These are phyloP conservation scores for Haplosporangium sp. DNA, from an alignment of 371 early-diverging fungal species.

Conservation along the genomic window DNA sequence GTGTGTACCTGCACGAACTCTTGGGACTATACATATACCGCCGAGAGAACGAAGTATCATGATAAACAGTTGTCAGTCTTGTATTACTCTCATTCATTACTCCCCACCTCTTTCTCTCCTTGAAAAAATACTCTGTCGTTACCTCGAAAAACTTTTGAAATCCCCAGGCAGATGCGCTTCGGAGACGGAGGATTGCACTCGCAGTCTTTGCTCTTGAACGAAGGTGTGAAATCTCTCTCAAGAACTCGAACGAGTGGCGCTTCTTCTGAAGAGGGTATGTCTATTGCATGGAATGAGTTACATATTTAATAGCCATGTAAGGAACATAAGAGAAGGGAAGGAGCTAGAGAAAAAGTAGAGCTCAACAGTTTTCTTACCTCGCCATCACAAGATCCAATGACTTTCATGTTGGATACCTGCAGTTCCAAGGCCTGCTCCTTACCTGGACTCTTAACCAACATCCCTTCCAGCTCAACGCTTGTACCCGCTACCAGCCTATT, in stretches of 20 bases:
- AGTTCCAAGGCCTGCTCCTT: conserved; percentile 82
- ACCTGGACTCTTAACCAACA: conserved; percentile 74
- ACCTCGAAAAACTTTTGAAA: conserved; percentile 82
- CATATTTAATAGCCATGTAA: background rate
- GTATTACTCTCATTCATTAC: too few relatives aligned
- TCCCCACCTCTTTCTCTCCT: too few relatives aligned
- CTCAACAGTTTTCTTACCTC: conserved; percentile 55
- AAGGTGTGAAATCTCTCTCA: conserved; percentile 83
- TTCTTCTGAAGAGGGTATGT: conserved; percentile 93
- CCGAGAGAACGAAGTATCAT: too few relatives aligned
- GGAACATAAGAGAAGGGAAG: background rate
- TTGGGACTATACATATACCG: conserved; percentile 56
- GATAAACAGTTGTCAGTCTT: too few relatives aligned
- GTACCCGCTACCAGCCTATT: conserved; percentile 76
- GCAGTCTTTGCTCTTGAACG: conserved; percentile 84
- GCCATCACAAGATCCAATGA: conserved; percentile 77
- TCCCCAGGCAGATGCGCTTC: conserved; percentile 73
- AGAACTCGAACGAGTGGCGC: conserved; percentile 79
- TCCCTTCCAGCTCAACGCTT: conserved; percentile 75
- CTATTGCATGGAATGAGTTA: conserved; percentile 37
- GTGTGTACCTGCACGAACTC: conserved; percentile 87
- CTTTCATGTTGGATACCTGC: conserved; percentile 63
- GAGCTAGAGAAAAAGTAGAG: too few relatives aligned
- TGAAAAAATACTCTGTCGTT: conserved; percentile 4
- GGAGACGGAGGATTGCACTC: conserved; percentile 76